phyloP scores from a whole-genome alignment of 495 filamentous ascomycete genomes.

The Xylaria scruposa region DNA sequence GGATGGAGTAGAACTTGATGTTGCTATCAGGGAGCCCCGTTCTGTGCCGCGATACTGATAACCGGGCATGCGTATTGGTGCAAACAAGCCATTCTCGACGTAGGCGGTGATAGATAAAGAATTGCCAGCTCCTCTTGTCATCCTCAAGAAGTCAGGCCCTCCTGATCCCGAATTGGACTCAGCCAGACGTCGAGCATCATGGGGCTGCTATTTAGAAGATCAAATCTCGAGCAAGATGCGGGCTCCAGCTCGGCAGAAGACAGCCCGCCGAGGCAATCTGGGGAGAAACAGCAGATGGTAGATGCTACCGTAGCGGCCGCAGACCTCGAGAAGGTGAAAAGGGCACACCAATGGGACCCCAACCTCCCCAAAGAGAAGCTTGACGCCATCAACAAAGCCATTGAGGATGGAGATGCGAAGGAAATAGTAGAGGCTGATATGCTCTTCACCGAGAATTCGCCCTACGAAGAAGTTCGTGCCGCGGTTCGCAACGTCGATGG shows the following conservation, averaged over 20 bases:
- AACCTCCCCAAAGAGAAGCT: conserved; percentile 44
- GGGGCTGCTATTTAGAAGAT: conserved; percentile 11
- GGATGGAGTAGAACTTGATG: neutral
- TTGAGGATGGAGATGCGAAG: conserved; percentile 45
- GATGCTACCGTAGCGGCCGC: conserved; percentile 33
- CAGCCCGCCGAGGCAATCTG: neutral
- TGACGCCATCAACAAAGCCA: conserved; percentile 44
- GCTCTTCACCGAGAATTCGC: conserved; percentile 41
- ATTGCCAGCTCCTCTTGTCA: neutral
- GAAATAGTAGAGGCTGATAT: conserved; percentile 41
- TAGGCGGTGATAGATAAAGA: conserved; percentile 10
- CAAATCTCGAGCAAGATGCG: neutral
- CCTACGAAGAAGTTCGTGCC: conserved; percentile 58
- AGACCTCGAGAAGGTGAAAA: conserved; percentile 38
- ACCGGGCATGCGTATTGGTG: neutral
- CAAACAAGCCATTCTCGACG: neutral
- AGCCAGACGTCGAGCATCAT: neutral
- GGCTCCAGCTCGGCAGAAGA: neutral
- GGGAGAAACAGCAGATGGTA: conserved; percentile 12
- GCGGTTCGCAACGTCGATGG: conserved; percentile 63
- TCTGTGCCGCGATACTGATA: neutral
- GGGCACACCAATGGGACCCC: conserved; percentile 44
- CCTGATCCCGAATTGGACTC: neutral
- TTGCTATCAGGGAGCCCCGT: conserved; percentile 19
- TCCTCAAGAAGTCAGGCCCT: neutral